Evolutionary conservation across 2,329 filamentous ascomycete genomes (phyloP).

Genomic region (Talaromyces islandicus): DNA sequence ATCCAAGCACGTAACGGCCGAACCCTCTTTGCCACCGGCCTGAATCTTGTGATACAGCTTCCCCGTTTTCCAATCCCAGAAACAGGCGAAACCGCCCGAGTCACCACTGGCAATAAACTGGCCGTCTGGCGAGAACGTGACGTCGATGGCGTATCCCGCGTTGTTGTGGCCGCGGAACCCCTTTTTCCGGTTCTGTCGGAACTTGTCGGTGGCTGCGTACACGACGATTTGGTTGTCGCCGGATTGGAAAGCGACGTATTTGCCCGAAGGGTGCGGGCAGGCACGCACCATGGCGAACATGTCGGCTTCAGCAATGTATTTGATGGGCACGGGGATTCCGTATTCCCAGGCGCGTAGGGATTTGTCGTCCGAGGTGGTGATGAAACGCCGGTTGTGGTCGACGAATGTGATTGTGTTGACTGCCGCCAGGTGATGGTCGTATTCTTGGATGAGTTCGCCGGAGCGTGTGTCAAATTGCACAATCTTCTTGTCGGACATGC

Average conservation of each 20-base stretch:
- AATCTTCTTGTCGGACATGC: constrained; percentile 99
- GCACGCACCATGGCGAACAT: constrained; percentile 95
- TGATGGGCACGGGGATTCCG: constrained; percentile 96
- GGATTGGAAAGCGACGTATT: constrained; percentile 89
- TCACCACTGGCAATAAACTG: constrained; percentile 87
- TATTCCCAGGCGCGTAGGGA: constrained; percentile 96
- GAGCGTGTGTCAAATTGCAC: constrained; percentile 89
- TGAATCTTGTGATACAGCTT: constrained; percentile 98
- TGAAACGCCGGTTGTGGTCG: constrained; percentile 89
- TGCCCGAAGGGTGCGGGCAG: constrained; percentile 77
- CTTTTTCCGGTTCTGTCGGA: constrained; percentile 97
- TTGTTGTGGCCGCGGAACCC: constrained; percentile 94
- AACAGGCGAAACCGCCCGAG: constrained; percentile 81
- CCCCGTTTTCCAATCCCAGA: constrained; percentile 99
- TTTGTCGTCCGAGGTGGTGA: constrained; percentile 97
- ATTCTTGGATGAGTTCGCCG: constrained; percentile 84
- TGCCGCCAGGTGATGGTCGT: constrained; percentile 95
- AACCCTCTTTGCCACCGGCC: constrained; percentile 61
- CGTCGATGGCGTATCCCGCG: constrained; percentile 84
- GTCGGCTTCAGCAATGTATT: constrained; percentile 94
- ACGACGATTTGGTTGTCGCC: constrained; percentile 96
- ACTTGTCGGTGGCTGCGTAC: constrained; percentile 90
- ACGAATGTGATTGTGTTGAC: constrained; percentile 98
- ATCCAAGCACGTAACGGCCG: constrained; percentile 75
- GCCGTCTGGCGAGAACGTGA: constrained; percentile 83